Conservation (phyloP, 495 filamentous ascomycete genomes). For the Darksidea phi region DNA sequence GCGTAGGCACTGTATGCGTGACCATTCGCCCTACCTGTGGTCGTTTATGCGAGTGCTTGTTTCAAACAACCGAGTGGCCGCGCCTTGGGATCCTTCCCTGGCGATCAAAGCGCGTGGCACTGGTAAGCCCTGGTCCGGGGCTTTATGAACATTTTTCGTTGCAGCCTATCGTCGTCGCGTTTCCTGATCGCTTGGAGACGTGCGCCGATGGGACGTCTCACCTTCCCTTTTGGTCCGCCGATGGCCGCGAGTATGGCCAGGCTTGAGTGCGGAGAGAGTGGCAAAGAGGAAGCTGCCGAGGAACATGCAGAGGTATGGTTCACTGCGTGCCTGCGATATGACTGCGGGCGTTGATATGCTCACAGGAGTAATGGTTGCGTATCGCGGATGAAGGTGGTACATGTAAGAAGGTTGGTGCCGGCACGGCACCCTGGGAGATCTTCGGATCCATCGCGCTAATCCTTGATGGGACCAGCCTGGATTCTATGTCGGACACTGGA, state of each 20-base stretch:
- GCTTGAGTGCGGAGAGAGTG: neutral
- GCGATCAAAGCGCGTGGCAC: conserved; percentile 16
- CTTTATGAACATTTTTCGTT: conserved; percentile 9
- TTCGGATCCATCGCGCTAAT: too few species aligned
- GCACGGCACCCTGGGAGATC: too few species aligned
- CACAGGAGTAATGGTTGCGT: too few species aligned
- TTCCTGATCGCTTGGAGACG: neutral
- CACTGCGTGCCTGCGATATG: too few species aligned
- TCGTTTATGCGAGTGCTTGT: conserved; percentile 23
- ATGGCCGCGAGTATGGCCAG: conserved; percentile 5
- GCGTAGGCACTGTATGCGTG: conserved; percentile 8
- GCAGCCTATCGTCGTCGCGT: conserved; percentile 9
- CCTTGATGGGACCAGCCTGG: too few species aligned
- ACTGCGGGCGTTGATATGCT: too few species aligned
- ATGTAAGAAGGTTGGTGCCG: too few species aligned
- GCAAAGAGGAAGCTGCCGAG: neutral
- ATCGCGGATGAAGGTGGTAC: too few species aligned
- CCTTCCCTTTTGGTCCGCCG: conserved; percentile 28
- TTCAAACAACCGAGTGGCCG: conserved; percentile 13
- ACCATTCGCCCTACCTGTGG: conserved; percentile 18
- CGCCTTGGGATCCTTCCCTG: conserved; percentile 17
- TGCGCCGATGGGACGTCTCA: conserved; percentile 1
- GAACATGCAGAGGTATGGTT: too few species aligned
- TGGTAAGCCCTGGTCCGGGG: neutral
- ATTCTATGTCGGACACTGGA: too few species aligned